These are phyloP conservation scores for Didymellaceae sp. DNA, from an alignment of 2,329 filamentous ascomycete genomes.

Conservation along the genomic window DNA sequence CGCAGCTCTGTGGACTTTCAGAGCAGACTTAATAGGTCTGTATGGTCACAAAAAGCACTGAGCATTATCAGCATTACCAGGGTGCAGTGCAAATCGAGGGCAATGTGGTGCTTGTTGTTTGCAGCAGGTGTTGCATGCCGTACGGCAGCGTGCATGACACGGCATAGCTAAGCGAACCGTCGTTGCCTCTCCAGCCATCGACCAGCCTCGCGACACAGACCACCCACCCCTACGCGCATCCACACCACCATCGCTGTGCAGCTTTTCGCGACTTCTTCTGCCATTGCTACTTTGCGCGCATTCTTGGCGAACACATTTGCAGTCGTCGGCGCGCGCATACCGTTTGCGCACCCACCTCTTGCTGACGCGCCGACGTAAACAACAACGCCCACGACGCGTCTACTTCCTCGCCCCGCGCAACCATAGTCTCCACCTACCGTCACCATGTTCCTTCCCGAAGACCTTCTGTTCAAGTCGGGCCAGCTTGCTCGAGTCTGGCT, in stretches of 20 bases:
- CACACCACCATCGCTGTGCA: constrained; percentile 31
- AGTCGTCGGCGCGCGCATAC: constrained; percentile 30
- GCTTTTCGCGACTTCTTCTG: constrained; percentile 23
- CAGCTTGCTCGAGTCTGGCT: constrained; percentile 97
- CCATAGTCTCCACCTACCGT: constrained; percentile 17
- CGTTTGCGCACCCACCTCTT: constrained; percentile 32
- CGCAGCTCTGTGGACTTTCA: no score
- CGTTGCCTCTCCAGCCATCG: constrained; percentile 14
- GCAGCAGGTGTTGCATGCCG: background rate
- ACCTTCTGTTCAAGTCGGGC: constrained; percentile 93
- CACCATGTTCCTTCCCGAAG: constrained; percentile 96
- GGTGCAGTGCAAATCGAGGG: background rate
- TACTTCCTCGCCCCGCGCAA: constrained; percentile 21
- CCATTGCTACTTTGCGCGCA: constrained; percentile 33
- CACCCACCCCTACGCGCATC: constrained; percentile 29
- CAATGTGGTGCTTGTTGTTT: background rate
- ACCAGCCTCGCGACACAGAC: constrained; percentile 21
- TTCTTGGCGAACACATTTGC: constrained; percentile 19
- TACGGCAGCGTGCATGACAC: constrained; percentile 5
- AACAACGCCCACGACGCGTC: constrained; percentile 33
- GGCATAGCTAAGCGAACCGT: constrained; percentile 15
- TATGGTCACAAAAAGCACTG: background rate
- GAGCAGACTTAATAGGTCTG: background rate
- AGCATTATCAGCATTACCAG: background rate
- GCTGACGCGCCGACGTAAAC: constrained; percentile 45